Evolutionary conservation across 1,139 yeast genomes (phyloP).

Genomic region (Pichia sp.): DNA sequence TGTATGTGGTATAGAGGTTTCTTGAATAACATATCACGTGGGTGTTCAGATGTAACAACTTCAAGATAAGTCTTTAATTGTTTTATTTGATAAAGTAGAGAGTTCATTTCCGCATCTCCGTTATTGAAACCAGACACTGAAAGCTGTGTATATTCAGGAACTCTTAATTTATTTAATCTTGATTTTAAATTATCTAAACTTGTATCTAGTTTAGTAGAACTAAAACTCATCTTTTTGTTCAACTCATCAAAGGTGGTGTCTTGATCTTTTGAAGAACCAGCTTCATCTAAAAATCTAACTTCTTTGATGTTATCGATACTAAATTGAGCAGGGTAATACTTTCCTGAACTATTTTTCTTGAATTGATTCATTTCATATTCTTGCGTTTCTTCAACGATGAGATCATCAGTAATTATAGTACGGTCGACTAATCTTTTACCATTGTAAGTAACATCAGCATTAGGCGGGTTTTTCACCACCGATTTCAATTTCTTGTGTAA

Average conservation of each 20-base stretch:
- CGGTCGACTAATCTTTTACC: conserved; percentile 43
- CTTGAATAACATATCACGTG: conserved; percentile 31
- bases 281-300: conserved; percentile 27
- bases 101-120: conserved; percentile 34
- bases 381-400: conserved; percentile 9
- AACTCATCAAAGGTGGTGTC: conserved; percentile 13
- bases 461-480: conserved; percentile 31
- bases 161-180: conserved; percentile 23
- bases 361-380: conserved; percentile 10
- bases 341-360: conserved; percentile 6
- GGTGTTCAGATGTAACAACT: conserved; percentile 35
- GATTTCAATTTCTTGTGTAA: conserved; percentile 21
- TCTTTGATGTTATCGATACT: conserved; percentile 14
- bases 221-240: conserved; percentile 16
- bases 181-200: conserved; percentile 21
- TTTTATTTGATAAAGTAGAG: conserved; percentile 39
- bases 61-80: conserved; percentile 43
- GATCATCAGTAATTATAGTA: conserved; percentile 33
- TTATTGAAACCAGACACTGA: conserved; percentile 21
- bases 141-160: conserved; percentile 24
- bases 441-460: conserved; percentile 39
- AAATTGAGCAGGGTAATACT: background rate
- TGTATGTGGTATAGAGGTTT: conserved; percentile 23
- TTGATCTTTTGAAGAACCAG: conserved; percentile 6
- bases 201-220: conserved; percentile 16